Evolutionary conservation across 768 basidiomycete genomes (phyloP), one percentile per base, ranked within the genome.

Genomic region (Tricholoma terreum): DNA sequence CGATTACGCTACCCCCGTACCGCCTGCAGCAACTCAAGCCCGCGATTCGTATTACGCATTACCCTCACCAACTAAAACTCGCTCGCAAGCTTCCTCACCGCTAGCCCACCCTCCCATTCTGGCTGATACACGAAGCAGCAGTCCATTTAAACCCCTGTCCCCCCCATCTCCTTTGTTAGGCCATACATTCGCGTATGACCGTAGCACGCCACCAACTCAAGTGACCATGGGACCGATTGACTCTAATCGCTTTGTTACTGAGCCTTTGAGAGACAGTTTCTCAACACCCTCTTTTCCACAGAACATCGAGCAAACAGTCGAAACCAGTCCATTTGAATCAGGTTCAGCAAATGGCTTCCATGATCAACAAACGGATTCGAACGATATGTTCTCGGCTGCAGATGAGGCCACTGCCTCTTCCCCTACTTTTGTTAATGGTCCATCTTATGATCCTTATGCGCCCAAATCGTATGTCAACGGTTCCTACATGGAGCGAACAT

Each of bases 371-470:
- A 1, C 46, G 2, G 30, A n/a, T 27, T 17, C n/a, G 8, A 30
- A 31, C 22, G 24, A 49, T 49, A 17, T 49, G n/a, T 49, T 30
- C 27, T 8, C 46, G 22, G 24, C 57, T 14, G 52, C 53, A 45
- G 53, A 55, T 11, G 58, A 58, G 35, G 56, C 56, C 31, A 31
- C 50, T 51, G 21, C 51, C 12, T 60, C 52, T 15, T 45, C 55
- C 24, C 46, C 61, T 22, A 53, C 55, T 21, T 46, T 33, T 19
- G 31, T 35, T 40, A 58, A 55, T 52, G 58, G 55, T 38, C 53
- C 35, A 40, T n/a, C 34, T 24, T 58, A 65, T 22, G 74, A 77
- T 59, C 70, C 75, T n/a, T 78, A 80, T 55, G 64, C 70, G 11
- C 76, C 75, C 3, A 67, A 63, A 61, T 50, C 60, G 7, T 67